Evolutionary conservation across 768 basidiomycete species (phyloP).

Genomic region (Gautieria morchelliformis): DNA sequence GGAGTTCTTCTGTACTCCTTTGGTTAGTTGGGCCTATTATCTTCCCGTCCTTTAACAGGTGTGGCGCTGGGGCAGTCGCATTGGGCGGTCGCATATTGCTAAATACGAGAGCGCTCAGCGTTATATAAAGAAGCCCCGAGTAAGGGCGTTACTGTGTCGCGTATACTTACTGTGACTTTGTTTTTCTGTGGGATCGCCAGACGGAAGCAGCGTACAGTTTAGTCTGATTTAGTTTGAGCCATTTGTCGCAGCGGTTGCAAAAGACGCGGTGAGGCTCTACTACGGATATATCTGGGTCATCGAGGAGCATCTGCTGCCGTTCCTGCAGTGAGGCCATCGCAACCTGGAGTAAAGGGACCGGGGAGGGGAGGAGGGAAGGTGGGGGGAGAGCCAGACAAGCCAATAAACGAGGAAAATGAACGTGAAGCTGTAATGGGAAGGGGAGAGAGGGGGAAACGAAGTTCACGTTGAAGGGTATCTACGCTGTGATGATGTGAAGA

Average conservation of each 20-base stretch:
- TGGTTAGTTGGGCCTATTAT: background rate
- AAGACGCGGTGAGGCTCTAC: conserved; percentile 43
- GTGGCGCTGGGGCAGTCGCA: background rate
- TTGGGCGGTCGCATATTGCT: background rate
- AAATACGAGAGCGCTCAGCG: too few species aligned
- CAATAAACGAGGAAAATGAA: background rate
- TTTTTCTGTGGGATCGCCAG: conserved; percentile 8
- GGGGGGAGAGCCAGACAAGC: background rate
- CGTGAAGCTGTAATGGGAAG: background rate
- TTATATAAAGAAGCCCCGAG: background rate
- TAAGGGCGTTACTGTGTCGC: background rate
- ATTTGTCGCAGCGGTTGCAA: conserved; percentile 8
- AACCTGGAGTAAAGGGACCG: background rate
- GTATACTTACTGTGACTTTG: conserved; percentile 7
- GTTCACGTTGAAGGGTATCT: background rate
- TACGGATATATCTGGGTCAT: conserved; percentile 69
- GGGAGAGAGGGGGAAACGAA: background rate
- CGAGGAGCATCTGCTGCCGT: conserved; percentile 56
- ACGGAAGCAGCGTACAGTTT: conserved; percentile 9
- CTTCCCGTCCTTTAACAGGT: background rate
- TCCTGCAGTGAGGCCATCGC: conserved; percentile 23
- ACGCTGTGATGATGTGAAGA: background rate
- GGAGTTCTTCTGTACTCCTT: too few species aligned
- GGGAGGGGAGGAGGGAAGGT: background rate
- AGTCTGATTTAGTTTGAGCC: conserved; percentile 31